These are phyloP conservation scores for Arachnomyces sp. DNA, from an alignment of 2,329 filamentous ascomycete genomes.

Conservation along the genomic window DNA sequence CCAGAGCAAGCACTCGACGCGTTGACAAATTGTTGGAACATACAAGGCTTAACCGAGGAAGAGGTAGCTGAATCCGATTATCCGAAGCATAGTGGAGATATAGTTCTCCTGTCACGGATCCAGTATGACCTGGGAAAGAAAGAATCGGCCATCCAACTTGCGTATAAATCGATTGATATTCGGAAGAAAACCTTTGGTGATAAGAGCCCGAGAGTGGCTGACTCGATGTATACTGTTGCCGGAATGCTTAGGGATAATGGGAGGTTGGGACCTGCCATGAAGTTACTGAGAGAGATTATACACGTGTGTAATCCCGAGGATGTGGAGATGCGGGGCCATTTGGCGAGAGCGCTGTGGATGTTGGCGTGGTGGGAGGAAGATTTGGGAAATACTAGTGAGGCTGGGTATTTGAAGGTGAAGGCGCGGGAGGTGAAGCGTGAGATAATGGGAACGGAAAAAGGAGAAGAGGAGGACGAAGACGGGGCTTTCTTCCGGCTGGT, in stretches of 20 bases:
- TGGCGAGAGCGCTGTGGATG: slow-evolving; percentile 5
- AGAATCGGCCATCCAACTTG: slow-evolving; percentile 9
- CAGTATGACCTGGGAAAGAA: slow-evolving; percentile 6
- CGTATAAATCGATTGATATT: slow-evolving; percentile 9
- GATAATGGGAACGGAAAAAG: background rate
- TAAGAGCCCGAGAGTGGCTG: slow-evolving; percentile 4
- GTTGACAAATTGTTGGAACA: slow-evolving; percentile 6
- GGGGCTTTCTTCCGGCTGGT: slow-evolving; percentile 3
- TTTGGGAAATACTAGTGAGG: background rate
- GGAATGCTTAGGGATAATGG: slow-evolving; percentile 1
- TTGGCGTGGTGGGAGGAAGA: background rate
- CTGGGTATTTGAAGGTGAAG: background rate
- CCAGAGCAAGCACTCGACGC: slow-evolving; percentile 9
- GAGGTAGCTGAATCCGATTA: slow-evolving; percentile 6
- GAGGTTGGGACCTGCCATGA: background rate
- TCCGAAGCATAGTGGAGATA: slow-evolving; percentile 13
- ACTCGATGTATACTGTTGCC: slow-evolving; percentile 4
- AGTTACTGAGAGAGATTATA: background rate
- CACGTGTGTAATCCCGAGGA: background rate
- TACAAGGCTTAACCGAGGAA: slow-evolving; percentile 2
- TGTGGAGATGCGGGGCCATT: slow-evolving; percentile 3
- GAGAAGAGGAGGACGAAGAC: background rate
- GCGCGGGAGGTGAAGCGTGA: background rate
- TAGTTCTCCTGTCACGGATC: slow-evolving; percentile 11
- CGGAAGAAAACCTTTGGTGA: slow-evolving; percentile 9